These are phyloP conservation scores for Aurantiochytrium sp. DNA, from an alignment of 108 stramenopile species.

Conservation along the genomic window DNA sequence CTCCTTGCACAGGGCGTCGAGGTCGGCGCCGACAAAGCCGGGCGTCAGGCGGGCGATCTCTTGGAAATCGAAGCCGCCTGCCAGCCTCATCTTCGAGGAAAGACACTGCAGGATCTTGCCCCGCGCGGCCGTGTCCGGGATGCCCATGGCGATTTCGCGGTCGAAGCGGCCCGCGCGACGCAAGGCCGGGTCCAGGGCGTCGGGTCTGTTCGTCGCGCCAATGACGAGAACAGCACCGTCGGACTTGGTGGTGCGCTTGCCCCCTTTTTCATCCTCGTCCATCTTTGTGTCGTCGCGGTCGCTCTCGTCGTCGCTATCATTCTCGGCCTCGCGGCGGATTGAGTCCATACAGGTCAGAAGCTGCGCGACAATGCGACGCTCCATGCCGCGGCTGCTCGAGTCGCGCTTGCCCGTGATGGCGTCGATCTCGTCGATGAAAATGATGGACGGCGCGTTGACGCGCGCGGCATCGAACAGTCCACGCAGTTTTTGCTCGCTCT, in stretches of 20 bases:
- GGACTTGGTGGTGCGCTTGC: too few relatives aligned
- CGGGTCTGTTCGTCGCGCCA: constrained; percentile 93
- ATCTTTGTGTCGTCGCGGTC: not conserved
- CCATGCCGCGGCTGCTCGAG: constrained; percentile 71
- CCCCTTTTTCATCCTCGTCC: too few relatives aligned
- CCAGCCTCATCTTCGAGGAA: constrained; percentile 75
- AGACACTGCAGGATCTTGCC: constrained; percentile 75
- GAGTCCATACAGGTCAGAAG: constrained; percentile 81
- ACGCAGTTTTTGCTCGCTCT: constrained; percentile 81
- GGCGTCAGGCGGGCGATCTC: constrained; percentile 81
- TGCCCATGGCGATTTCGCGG: constrained; percentile 87
- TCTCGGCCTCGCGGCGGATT: not conserved
- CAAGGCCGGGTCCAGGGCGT: constrained; percentile 86
- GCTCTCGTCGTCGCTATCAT: not conserved
- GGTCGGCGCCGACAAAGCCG: constrained; percentile 95
- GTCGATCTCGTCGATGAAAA: constrained; percentile 63
- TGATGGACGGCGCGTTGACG: constrained; percentile 54
- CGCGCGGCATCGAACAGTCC: constrained; percentile 83
- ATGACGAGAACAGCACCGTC: constrained; percentile 76
- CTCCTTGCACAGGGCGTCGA: constrained; percentile 88
- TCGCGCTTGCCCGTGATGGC: constrained; percentile 64
- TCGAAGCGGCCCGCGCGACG: constrained; percentile 94
- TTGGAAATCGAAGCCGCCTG: constrained; percentile 73
- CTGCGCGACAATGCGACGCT: constrained; percentile 94
- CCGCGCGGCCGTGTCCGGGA: constrained; percentile 88